Conservation (phyloP, 2,329 filamentous ascomycete species). For the Ceratocystis alfenasii region DNA sequence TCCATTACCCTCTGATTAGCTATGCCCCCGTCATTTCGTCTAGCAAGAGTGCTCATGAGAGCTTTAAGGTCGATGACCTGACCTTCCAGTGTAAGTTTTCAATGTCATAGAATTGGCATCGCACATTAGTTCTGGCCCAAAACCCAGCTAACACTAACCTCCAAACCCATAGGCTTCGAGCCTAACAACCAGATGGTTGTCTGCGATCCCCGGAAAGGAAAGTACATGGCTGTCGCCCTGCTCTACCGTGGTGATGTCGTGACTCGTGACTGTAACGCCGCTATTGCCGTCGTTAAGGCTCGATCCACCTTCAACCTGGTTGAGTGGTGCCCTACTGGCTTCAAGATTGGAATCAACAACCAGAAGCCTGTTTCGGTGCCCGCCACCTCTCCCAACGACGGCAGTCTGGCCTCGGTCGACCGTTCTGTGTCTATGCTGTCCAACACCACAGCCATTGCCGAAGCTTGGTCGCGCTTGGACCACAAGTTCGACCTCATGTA, state of each 20-base stretch:
- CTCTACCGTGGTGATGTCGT: constrained; percentile 62
- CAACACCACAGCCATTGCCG: constrained; percentile 63
- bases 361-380: constrained; percentile 53
- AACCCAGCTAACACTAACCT: background rate
- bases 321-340: constrained; percentile 64
- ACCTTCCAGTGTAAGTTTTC: constrained; percentile 55
- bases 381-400: constrained; percentile 39
- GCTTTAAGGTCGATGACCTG: constrained; percentile 71
- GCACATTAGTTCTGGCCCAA: no score
- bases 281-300: constrained; percentile 55
- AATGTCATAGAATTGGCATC: no score
- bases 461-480: constrained; percentile 61
- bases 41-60: constrained; percentile 70
- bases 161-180: constrained; percentile 47
- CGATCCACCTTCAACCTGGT: constrained; percentile 62
- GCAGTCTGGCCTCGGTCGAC: constrained; percentile 49
- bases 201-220: constrained; percentile 61
- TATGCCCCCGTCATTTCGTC: constrained; percentile 61
- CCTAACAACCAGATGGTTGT: constrained; percentile 71
- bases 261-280: constrained; percentile 55
- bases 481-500: constrained; percentile 71
- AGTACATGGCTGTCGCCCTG: constrained; percentile 64
- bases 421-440: constrained; percentile 59
- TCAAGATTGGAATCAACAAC: constrained; percentile 68
- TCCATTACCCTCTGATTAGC: constrained; percentile 62